A percentile compares a stretch with the other conserved stretches of the same genome.
These are phyloP conservation scores for Tieghemiomyces parasiticus DNA, from an alignment of 192 early-diverging fungal genomes.

Conservation along the genomic window DNA sequence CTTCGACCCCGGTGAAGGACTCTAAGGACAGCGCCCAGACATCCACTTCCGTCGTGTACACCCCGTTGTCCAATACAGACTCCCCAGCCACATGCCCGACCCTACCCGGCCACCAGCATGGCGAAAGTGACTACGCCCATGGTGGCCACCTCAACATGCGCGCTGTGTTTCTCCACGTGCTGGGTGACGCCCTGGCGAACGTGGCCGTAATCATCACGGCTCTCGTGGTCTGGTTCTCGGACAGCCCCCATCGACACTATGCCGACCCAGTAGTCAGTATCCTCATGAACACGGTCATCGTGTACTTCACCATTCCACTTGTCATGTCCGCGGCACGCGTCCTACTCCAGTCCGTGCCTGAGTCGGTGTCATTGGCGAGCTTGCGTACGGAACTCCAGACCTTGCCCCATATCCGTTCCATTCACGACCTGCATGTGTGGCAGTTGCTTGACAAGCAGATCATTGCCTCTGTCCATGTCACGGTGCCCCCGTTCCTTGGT, in stretches of 20 bases:
- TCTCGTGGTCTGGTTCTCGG: constrained; percentile 54
- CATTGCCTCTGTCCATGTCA: constrained; percentile 71
- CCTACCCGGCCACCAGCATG: no score
- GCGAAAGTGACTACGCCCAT: constrained; percentile 12
- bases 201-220: constrained; percentile 74
- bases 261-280: constrained; percentile 69
- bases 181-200: constrained; percentile 79
- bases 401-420: constrained; percentile 44
- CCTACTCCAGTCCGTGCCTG: constrained; percentile 69
- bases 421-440: constrained; percentile 92
- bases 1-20: no score
- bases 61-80: no score
- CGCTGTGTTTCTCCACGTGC: constrained; percentile 75
- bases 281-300: constrained; percentile 33
- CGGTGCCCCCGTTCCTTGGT: constrained; percentile 20
- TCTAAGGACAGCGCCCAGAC: no score
- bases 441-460: constrained; percentile 70
- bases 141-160: constrained; percentile 46
- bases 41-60: no score
- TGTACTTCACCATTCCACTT: constrained; percentile 36
- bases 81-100: no score
- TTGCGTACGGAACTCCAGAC: constrained; percentile 43
- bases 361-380: constrained; percentile 39
- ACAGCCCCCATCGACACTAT: constrained; percentile 58
- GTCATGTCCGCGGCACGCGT: constrained; percentile 56